A percentile compares a stretch with the other conserved stretches of the same genome.
Conservation (phyloP, 2,329 filamentous ascomycete species). For the Juglanconis oblonga region DNA sequence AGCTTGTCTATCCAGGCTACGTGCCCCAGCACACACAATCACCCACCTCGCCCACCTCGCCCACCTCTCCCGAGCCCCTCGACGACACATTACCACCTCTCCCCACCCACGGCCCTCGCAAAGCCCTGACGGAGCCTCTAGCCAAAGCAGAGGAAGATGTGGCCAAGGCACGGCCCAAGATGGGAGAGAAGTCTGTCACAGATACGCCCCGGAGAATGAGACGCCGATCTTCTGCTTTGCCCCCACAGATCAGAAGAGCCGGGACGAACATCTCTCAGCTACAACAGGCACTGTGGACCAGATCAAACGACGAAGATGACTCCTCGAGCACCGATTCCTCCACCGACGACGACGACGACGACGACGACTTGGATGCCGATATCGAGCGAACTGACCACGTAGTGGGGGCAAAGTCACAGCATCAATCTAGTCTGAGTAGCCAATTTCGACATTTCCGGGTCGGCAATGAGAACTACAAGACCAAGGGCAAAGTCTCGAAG, state of each 20-base stretch:
- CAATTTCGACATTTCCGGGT: constrained; percentile 56
- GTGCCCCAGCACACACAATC: constrained; percentile 30
- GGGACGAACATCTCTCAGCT: constrained; percentile 28
- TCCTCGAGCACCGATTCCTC: constrained; percentile 23
- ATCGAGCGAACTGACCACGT: constrained; percentile 7
- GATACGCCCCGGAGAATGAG: constrained; percentile 19
- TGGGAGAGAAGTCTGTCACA: constrained; percentile 23
- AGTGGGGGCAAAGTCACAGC: neutral
- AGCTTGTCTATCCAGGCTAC: constrained; percentile 30
- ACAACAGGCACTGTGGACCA: constrained; percentile 25
- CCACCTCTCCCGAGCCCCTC: neutral
- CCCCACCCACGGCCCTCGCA: neutral
- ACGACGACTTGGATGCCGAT: constrained; percentile 11
- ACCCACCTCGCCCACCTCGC: neutral
- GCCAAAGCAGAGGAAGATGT: neutral
- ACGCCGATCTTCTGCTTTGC: constrained; percentile 18
- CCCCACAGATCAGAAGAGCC: constrained; percentile 22
- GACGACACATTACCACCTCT: neutral
- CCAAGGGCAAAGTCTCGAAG: constrained; percentile 62
- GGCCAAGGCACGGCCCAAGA: constrained; percentile 14
- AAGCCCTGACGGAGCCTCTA: constrained; percentile 18
- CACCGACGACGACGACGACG: constrained; percentile 28
- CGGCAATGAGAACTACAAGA: constrained; percentile 62
- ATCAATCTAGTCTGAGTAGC: constrained; percentile 15
- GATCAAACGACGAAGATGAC: constrained; percentile 19